Evolutionary conservation across 208 protist species (phyloP), one percentile per base, ranked within the genome.

Genomic region (Leishmania turanica): DNA sequence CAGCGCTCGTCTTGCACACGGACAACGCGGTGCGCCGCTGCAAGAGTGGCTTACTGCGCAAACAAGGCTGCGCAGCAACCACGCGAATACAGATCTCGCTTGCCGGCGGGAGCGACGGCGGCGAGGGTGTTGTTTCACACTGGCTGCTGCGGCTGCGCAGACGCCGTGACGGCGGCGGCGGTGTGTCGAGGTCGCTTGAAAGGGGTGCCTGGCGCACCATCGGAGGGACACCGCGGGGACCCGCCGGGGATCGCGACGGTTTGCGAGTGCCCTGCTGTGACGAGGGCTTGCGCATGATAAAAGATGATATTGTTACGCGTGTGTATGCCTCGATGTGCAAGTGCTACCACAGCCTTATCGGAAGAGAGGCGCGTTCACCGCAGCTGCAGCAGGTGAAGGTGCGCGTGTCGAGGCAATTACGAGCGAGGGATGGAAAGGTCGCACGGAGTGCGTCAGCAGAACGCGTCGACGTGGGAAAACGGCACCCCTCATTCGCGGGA

Each of bases 141-240:
- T 0, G 40, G 66, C 54, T 40, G 51, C 62, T 75, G 27, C 47
- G 70, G 34, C 70, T 75, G 47, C 70, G 70, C 47, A 75, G 53
- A 56, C 74, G 74, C 74, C 65, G 73, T 53, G 27, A 51, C 51
- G 42, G 40, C 51, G 80, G 24, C 49, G 73, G 51, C 37, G 80
- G 53, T 56, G 73, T 73, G 15, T 34, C 47, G n/a, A 15, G 27
- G 17, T 58, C 64, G n/a, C 53, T 68, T 58, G 66, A 47, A 49
- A 56, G 15, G n/a, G 8, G 15, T 27, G 19, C 47, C 24, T 56
- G 45, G 15, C 45, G 13, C n/a, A 9, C 45, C 47, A 24, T 47
- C 24, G 47, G 11, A 13, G 47, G 9, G 5, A 31, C 1, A 19
- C 70, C 47, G 70, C 47, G 42, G 70, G 2, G n/a, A 2, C 27